Evolutionary conservation across 2,329 filamentous ascomycete species (phyloP).

Genomic region (Fusarium piperis): DNA sequence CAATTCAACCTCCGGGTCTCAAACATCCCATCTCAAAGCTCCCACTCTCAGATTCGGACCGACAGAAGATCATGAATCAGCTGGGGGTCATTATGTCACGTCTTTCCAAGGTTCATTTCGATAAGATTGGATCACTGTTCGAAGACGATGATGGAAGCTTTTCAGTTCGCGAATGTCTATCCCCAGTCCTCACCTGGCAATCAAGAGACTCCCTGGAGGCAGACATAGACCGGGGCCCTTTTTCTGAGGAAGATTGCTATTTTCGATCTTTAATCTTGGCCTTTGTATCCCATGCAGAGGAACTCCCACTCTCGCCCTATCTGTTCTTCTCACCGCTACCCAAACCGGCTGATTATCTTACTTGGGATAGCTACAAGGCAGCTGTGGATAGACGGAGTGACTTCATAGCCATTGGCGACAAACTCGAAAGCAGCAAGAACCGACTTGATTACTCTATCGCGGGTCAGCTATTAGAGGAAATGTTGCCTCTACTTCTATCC

Average conservation of each 20-base stretch:
- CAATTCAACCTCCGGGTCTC: constrained; percentile 1
- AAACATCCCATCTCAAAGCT: constrained; percentile 8
- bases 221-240: constrained; percentile 40
- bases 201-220: constrained; percentile 32
- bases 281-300: constrained; percentile 33
- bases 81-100: constrained; percentile 26
- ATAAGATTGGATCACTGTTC: constrained; percentile 36
- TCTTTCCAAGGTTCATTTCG: constrained; percentile 21
- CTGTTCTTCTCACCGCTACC: constrained; percentile 43
- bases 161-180: constrained; percentile 35
- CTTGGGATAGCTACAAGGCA: constrained; percentile 19
- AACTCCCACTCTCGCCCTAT: constrained; percentile 40
- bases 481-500: constrained; percentile 30
- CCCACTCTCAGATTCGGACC: constrained; percentile 14
- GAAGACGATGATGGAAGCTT: constrained; percentile 12
- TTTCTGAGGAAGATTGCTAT: constrained; percentile 35
- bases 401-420: constrained; percentile 33
- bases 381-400: constrained; percentile 22
- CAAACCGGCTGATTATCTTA: constrained; percentile 29
- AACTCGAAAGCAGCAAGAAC: constrained; percentile 40
- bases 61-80: constrained; percentile 33
- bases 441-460: constrained; percentile 34
- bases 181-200: constrained; percentile 32
- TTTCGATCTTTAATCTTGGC: constrained; percentile 37
- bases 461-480: constrained; percentile 36